Evolutionary conservation across 2,329 filamentous ascomycete species (phyloP).

Genomic region (Pseudogymnoascus sp.): DNA sequence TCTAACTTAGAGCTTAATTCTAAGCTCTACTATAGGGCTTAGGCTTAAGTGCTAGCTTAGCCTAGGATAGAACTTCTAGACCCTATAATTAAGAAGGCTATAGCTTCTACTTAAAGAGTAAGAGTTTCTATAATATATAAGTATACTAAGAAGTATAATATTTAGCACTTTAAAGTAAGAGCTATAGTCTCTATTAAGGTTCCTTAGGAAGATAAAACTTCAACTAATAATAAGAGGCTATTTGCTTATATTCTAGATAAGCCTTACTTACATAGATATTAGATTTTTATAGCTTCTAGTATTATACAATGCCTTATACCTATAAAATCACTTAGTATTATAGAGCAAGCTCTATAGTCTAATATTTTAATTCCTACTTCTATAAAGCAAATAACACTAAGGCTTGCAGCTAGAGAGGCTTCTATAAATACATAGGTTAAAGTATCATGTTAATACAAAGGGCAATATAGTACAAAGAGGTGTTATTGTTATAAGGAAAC

Average conservation of each 20-base stretch:
- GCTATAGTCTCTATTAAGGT: slow-evolving; percentile 1
- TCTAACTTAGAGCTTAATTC: too few species aligned
- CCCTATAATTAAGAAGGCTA: neutral
- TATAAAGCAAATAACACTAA: neutral
- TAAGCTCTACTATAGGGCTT: neutral
- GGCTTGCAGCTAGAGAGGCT: neutral
- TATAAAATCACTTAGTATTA: neutral
- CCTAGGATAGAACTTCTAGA: neutral
- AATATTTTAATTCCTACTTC: neutral
- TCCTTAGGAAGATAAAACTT: neutral
- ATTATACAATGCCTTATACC: neutral
- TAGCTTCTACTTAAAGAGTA: too few species aligned
- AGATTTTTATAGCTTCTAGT: neutral
- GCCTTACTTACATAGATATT: slow-evolving; percentile 6
- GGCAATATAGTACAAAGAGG: too few species aligned
- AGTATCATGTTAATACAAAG: too few species aligned
- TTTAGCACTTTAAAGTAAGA: neutral
- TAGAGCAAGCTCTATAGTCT: neutral
- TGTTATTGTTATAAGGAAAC: neutral
- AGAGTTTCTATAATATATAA: too few species aligned
- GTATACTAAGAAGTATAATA: neutral
- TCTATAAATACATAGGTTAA: neutral
- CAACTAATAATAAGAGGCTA: slow-evolving; percentile 6
- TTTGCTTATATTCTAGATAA: neutral
- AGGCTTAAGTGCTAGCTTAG: slow-evolving; percentile 1